Conservation (phyloP, 768 basidiomycete species). For the Mrakia frigida region DNA sequence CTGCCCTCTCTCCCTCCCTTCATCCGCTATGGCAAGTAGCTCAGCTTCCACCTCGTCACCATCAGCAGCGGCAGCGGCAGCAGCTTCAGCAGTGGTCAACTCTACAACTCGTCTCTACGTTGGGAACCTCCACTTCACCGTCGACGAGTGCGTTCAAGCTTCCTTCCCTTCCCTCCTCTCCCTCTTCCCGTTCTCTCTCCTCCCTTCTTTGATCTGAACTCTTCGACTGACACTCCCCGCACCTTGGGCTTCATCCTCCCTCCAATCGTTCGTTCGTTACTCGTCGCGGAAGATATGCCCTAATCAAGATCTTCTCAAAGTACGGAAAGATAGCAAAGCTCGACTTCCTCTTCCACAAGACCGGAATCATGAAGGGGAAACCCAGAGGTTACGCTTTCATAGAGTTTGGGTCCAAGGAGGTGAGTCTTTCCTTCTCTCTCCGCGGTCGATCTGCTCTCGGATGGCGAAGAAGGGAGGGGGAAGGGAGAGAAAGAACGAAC, state of each 20-base stretch:
- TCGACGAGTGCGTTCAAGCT: slow-evolving; percentile 65
- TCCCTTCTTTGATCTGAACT: neutral
- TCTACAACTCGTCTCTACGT: slow-evolving; percentile 60
- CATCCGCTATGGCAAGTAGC: neutral
- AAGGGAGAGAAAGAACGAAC: neutral
- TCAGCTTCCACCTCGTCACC: neutral
- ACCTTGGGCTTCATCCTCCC: neutral
- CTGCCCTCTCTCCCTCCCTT: too few relatives aligned
- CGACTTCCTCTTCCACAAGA: slow-evolving; percentile 93
- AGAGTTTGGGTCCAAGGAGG: slow-evolving; percentile 71
- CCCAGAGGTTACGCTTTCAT: slow-evolving; percentile 94
- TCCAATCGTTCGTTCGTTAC: neutral
- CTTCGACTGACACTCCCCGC: slow-evolving; percentile 11
- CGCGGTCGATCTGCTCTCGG: neutral
- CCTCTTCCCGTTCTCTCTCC: neutral
- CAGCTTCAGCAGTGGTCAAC: slow-evolving; percentile 13
- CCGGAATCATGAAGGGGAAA: slow-evolving; percentile 80
- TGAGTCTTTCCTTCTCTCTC: slow-evolving; percentile 51
- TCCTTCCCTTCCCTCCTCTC: slow-evolving; percentile 17
- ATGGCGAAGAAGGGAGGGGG: neutral
- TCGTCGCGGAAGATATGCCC: slow-evolving; percentile 58
- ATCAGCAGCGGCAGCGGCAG: neutral
- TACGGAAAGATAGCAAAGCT: slow-evolving; percentile 88
- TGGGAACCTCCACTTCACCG: slow-evolving; percentile 77
- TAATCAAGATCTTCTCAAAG: slow-evolving; percentile 84